Evolutionary conservation across 2,329 filamentous ascomycete species (phyloP).

Genomic region (Clarireedia hainanense): DNA sequence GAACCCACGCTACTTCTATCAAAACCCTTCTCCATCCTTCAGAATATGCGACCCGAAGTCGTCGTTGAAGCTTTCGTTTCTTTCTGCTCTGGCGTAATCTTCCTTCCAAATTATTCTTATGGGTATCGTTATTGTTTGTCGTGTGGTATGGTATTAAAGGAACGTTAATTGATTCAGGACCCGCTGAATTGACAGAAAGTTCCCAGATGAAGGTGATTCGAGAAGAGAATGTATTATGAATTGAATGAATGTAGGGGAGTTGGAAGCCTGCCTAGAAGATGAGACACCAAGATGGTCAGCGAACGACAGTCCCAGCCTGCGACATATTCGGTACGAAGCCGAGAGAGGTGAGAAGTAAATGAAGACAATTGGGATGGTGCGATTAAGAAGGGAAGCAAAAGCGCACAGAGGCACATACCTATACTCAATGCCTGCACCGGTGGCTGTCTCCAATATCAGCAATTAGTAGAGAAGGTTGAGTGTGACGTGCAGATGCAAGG

Average conservation of each 20-base stretch:
- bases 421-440: slow-evolving; percentile 30
- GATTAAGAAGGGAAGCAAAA: background rate
- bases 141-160: slow-evolving; percentile 17
- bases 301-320: background rate
- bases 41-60: slow-evolving; percentile 20
- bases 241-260: slow-evolving; percentile 4
- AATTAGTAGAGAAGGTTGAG: slow-evolving; percentile 17
- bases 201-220: slow-evolving; percentile 16
- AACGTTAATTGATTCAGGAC: slow-evolving; percentile 28
- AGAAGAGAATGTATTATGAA: background rate
- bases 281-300: background rate
- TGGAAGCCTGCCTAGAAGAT: slow-evolving; percentile 4
- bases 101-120: slow-evolving; percentile 15
- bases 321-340: background rate
- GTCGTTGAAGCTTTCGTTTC: slow-evolving; percentile 14
- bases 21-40: slow-evolving; percentile 22
- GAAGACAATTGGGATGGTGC: background rate
- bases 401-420: slow-evolving; percentile 19
- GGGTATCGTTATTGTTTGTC: slow-evolving; percentile 7
- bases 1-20: slow-evolving; percentile 23
- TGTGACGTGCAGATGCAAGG: slow-evolving; percentile 13
- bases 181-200: slow-evolving; percentile 29
- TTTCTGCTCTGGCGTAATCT: slow-evolving; percentile 7
- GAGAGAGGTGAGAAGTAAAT: background rate
- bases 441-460: slow-evolving; percentile 23